Evolutionary conservation across 2,329 filamentous ascomycete genomes (phyloP).

Genomic region (Hymenoscyphus infarciens): DNA sequence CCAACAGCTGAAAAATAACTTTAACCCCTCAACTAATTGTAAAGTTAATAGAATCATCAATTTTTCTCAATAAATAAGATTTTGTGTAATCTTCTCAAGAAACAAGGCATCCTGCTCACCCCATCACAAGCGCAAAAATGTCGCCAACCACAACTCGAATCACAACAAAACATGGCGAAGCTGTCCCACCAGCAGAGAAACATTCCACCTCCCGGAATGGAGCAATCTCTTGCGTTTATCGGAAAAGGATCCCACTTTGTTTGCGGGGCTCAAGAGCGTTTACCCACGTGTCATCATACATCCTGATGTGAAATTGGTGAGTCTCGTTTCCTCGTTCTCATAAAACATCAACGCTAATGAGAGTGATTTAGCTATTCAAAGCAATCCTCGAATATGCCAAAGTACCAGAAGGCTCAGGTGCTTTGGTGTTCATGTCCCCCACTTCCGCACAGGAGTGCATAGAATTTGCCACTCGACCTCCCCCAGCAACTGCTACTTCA

Average conservation of each 20-base stretch:
- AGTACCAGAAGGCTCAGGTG: slow-evolving; percentile 13
- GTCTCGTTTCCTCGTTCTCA: not conserved
- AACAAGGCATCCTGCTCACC: not conserved
- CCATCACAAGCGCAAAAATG: not conserved
- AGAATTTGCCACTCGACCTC: slow-evolving; percentile 16
- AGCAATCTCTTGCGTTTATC: slow-evolving; percentile 17
- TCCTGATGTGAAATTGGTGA: slow-evolving; percentile 25
- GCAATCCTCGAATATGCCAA: slow-evolving; percentile 14
- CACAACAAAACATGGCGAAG: slow-evolving; percentile 18
- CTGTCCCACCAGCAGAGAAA: slow-evolving; percentile 25
- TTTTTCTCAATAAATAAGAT: not conserved
- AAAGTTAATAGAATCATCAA: too few species aligned
- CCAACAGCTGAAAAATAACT: not conserved
- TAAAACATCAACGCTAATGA: not conserved
- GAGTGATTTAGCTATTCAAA: slow-evolving; percentile 10
- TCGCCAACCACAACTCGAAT: slow-evolving; percentile 11
- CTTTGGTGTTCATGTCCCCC: slow-evolving; percentile 20
- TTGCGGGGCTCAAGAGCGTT: slow-evolving; percentile 21
- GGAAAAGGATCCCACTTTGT: slow-evolving; percentile 18
- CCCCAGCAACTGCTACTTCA: not conserved
- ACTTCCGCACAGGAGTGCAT: slow-evolving; percentile 21
- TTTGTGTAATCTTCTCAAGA: too few species aligned
- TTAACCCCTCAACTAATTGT: not conserved
- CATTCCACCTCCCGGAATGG: slow-evolving; percentile 29
- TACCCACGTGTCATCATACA: slow-evolving; percentile 27